Percentiles rank a stretch among this genome's conserved stretches.
Conservation (phyloP, 2,329 filamentous ascomycete genomes). For the Tolypocladium tropicale region DNA sequence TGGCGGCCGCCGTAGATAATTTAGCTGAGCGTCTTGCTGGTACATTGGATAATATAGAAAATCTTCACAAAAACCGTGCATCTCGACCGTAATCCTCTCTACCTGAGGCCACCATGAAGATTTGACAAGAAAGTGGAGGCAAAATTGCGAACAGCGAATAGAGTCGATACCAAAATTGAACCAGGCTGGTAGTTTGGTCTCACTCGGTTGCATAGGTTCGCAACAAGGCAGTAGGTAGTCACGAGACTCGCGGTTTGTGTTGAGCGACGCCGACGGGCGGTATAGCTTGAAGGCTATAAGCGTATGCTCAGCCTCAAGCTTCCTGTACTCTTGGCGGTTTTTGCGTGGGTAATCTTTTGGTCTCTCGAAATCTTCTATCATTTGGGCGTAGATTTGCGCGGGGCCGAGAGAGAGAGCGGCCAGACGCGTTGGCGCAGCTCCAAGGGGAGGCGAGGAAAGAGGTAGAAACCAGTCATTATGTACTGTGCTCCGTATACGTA, state of each 20-base stretch:
- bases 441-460: background rate
- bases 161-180: background rate
- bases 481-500: too few relatives aligned
- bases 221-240: background rate
- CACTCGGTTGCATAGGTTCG: background rate
- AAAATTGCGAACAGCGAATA: background rate
- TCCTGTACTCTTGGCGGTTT: background rate
- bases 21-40: background rate
- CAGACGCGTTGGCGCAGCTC: background rate
- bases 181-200: background rate
- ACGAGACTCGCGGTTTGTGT: background rate
- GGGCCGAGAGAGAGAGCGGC: background rate
- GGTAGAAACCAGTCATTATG: background rate
- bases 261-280: background rate
- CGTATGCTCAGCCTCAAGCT: background rate
- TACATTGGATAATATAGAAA: background rate
- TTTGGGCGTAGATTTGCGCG: background rate
- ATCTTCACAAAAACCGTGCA: background rate
- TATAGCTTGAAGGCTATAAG: background rate
- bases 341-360: background rate
- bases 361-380: background rate
- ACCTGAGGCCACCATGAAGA: background rate
- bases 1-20: background rate
- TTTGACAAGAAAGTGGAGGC: background rate
- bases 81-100: background rate